Evolutionary conservation across 2,329 filamentous ascomycete species (phyloP).

Genomic region (Pseudogymnoascus destructans): DNA sequence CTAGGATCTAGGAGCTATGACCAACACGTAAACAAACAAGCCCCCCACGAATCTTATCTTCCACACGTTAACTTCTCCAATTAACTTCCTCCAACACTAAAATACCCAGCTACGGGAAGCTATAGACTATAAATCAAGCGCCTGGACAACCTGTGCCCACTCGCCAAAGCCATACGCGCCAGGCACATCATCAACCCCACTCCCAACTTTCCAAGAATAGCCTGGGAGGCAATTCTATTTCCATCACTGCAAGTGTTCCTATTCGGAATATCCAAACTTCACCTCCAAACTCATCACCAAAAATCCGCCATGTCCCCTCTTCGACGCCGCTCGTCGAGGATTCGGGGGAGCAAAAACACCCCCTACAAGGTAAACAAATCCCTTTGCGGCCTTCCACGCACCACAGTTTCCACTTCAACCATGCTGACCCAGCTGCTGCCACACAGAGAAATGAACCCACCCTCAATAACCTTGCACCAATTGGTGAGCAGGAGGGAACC

Average conservation of each 20-base stretch:
- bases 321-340: slow-evolving; percentile 25
- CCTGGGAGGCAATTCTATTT: slow-evolving; percentile 1
- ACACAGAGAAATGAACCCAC: slow-evolving; percentile 11
- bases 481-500: slow-evolving; percentile 24
- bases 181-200: slow-evolving; percentile 27
- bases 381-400: not conserved
- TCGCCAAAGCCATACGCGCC: slow-evolving; percentile 31
- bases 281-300: not conserved
- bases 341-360: slow-evolving; percentile 22
- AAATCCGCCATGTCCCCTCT: slow-evolving; percentile 11
- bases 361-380: slow-evolving; percentile 22
- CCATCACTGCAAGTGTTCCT: not conserved
- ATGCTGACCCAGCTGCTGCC: not conserved
- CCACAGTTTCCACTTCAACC: not conserved
- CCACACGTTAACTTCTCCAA: not conserved
- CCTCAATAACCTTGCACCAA: slow-evolving; percentile 18
- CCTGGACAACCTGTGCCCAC: slow-evolving; percentile 36
- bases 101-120: not conserved
- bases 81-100: not conserved
- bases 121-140: slow-evolving; percentile 25
- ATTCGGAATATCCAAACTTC: not conserved
- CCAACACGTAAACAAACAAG: slow-evolving; percentile 9
- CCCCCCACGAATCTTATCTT: slow-evolving; percentile 3
- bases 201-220: slow-evolving; percentile 1
- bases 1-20: slow-evolving; percentile 10